A percentile compares a stretch with the other conserved stretches of the same genome.
phyloP scores from a whole-genome alignment of 2,329 filamentous ascomycete species.

The Dothistroma pini region DNA sequence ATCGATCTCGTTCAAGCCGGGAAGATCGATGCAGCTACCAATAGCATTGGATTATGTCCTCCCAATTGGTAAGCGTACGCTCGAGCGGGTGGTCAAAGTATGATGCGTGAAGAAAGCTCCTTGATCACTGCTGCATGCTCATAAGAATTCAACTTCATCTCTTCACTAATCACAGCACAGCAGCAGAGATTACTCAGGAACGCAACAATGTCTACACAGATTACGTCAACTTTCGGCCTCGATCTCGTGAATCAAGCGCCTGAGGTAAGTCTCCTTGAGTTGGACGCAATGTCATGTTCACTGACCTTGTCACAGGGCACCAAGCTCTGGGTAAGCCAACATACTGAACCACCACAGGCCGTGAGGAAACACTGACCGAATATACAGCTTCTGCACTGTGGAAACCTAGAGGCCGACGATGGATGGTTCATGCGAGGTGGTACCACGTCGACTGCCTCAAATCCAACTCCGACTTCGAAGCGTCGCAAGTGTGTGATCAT shows the following conservation, averaged over 20 bases:
- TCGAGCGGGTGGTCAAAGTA: not conserved
- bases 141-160: not conserved
- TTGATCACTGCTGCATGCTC: not conserved
- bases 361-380: not conserved
- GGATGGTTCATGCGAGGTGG: slow-evolving; percentile 36
- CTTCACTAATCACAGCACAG: not conserved
- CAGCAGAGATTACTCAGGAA: not conserved
- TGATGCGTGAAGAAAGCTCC: not conserved
- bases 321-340: slow-evolving; percentile 34
- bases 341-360: not conserved
- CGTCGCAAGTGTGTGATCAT: slow-evolving; percentile 35
- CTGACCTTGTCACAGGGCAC: slow-evolving; percentile 29
- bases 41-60: not conserved
- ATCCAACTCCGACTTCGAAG: slow-evolving; percentile 26
- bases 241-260: slow-evolving; percentile 28
- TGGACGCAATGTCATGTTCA: not conserved
- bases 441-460: slow-evolving; percentile 30
- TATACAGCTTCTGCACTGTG: slow-evolving; percentile 33
- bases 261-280: slow-evolving; percentile 6
- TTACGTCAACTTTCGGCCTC: slow-evolving; percentile 15
- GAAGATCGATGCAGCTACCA: not conserved
- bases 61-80: not conserved
- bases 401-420: slow-evolving; percentile 37
- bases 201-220: slow-evolving; percentile 3
- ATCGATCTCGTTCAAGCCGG: not conserved